phyloP scores from a whole-genome alignment of 768 basidiomycete genomes.

The Neoboletus brunneissimus region DNA sequence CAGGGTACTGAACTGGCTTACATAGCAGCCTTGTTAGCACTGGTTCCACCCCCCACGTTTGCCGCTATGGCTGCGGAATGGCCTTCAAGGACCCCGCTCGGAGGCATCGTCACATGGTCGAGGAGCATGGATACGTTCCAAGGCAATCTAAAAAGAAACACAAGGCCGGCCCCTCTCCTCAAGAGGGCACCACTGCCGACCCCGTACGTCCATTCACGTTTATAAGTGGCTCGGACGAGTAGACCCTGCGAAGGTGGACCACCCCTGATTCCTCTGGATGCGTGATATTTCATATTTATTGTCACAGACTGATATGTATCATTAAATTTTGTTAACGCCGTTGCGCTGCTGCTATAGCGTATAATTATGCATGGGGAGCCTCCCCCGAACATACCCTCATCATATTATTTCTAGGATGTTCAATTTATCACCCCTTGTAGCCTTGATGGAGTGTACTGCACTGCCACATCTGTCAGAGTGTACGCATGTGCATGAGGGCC shows the following conservation, averaged over 20 bases:
- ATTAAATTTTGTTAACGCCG: slow-evolving; percentile 15
- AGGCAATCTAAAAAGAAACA: slow-evolving; percentile 45
- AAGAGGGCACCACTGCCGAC: slow-evolving; percentile 23
- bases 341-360: slow-evolving; percentile 8
- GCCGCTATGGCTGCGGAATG: slow-evolving; percentile 48
- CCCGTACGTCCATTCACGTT: slow-evolving; percentile 35
- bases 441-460: slow-evolving; percentile 5
- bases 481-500: not conserved
- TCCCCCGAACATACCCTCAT: slow-evolving; percentile 13
- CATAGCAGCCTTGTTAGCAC: slow-evolving; percentile 40
- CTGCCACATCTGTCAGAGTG: no score
- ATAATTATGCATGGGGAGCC: slow-evolving; percentile 17
- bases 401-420: slow-evolving; percentile 6
- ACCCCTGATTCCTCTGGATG: slow-evolving; percentile 5
- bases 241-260: slow-evolving; percentile 8
- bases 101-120: slow-evolving; percentile 56
- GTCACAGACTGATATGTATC: slow-evolving; percentile 23
- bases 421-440: slow-evolving; percentile 21
- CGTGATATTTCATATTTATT: slow-evolving; percentile 24
- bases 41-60: slow-evolving; percentile 52
- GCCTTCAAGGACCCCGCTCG: slow-evolving; percentile 65
- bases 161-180: slow-evolving; percentile 32
- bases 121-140: slow-evolving; percentile 50
- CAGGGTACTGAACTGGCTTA: slow-evolving; percentile 9
- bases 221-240: slow-evolving; percentile 28